Evolutionary conservation across 768 basidiomycete genomes (phyloP), one percentile per base, ranked within the genome.

Genomic region (Trametes sanguinea): DNA sequence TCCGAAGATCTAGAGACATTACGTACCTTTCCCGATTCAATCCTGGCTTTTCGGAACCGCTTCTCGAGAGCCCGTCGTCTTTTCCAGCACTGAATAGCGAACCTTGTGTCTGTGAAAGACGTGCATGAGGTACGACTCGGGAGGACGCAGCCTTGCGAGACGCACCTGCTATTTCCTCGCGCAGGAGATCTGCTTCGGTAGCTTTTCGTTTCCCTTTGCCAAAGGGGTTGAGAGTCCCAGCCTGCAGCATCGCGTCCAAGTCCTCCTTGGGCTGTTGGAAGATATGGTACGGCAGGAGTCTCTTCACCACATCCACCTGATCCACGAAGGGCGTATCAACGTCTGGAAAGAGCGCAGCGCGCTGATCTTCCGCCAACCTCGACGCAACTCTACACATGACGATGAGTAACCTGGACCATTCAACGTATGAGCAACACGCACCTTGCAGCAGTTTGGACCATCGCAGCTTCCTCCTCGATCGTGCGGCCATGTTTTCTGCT

Each of bases 281-380:
- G 52, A 93, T 74, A 68, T 94, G 92, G 67, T 90, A 93, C 0
- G 92, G 90, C 22, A 93, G 76, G 22, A 94, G 78, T 52, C 90
- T 82, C n/a, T 83, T 80, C 27, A 92, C 78, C 2, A 79, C 87
- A 69, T 94, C 92, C 5, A 74, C 69, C 8, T 78, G 73, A 67
- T 90, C 85, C 13, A 67, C 63, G 66, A 94, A 94, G 2, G 90
- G 86, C 0, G 84, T 79, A 52, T 92, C 88, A 40, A 83, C 78
- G 65, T 92, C 87, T 42, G 90, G 89, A 54, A 84, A 80, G 52
- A 85, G 67, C 14, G 83, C 83, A 14, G 80, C 75, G 43, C 78
- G 75, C 56, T 92, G 90, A 72, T 94, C 91, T 39, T 80, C 75
- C 1, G 80, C 80, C 52, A 92, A 76, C 65, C 80, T 80, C 27